Base-by-base conservation (phyloP, 78 protist genomes). In the Planoprotostelium fungivorum region DNA sequence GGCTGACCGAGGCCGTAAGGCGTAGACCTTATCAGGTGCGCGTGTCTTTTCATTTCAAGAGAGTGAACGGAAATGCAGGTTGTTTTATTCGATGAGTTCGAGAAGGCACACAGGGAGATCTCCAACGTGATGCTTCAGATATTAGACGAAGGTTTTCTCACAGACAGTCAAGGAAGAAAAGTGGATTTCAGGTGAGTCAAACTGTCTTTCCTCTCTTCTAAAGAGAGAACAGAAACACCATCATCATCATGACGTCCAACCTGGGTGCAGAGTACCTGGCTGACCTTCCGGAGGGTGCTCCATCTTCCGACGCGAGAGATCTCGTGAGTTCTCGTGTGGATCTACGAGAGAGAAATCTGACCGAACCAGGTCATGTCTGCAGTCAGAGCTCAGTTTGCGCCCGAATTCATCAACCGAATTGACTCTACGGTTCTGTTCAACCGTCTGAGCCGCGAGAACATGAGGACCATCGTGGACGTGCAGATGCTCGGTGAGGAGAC, bases 131-230 rank as follows among this genome's bases (percentile, higher is more conserved):
- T 99, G 85, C 93, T 99, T 34, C 99, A 99, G 92, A 95, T 99
- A 35, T 92, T 99, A n/a, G 99, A 99, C 85, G 99, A 99, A 34
- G 99, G 99, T 37, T 91, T 97, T 35, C 93, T 99, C 88, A 99
- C 99, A 0, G 99, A 99, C 93, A 90, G 97, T 83, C 96, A 97
- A 87, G 99, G 99, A 16, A 85, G 98, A 28, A 90, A 90, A 34
- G 98, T 99, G 31, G 98, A 99, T 94, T 99, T 98, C 88, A 1
- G 73, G 73, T 51, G 73, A 51, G 16, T 16, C 16, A 51, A 51
- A 51, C 16, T 51, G 73, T 51, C 5, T 16, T 51, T 51, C 31
- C 31, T 16, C 73, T 25, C 16, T 16, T 25, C 73, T 51, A 25
- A 51, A 5, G 16, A 5, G 16, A 25, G 73, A 5, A 51, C 73